Evolutionary conservation across 768 basidiomycete genomes (phyloP).

Genomic region (Suillus decipiens): DNA sequence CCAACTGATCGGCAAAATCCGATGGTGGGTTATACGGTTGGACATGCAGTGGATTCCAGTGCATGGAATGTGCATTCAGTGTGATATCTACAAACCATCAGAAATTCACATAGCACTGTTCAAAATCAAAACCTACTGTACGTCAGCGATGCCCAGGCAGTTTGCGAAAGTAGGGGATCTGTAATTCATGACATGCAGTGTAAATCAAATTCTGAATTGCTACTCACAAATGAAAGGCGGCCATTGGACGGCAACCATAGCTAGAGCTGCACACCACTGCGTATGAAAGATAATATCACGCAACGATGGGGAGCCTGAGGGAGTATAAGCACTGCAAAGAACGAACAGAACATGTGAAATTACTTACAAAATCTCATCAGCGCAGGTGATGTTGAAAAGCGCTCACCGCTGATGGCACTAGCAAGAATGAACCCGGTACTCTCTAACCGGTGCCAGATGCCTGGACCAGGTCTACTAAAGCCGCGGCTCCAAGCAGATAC

Average conservation of each 20-base stretch:
- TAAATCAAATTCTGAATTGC: neutral
- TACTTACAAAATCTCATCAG: conserved; percentile 85
- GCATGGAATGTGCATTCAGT: conserved; percentile 53
- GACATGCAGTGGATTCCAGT: conserved; percentile 68
- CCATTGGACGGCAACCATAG: conserved; percentile 96
- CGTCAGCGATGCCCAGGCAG: conserved; percentile 83
- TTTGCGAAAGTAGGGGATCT: conserved; percentile 91
- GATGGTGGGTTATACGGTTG: conserved; percentile 63
- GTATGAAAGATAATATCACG: conserved; percentile 92
- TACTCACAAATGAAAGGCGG: conserved; percentile 85
- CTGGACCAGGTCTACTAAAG: conserved; percentile 51
- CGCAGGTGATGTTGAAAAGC: conserved; percentile 80
- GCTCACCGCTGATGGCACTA: conserved; percentile 91
- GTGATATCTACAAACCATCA: conserved; percentile 62
- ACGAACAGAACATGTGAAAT: conserved; percentile 11
- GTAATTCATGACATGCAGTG: conserved; percentile 8
- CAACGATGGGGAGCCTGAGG: conserved; percentile 83
- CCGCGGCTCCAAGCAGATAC: conserved; percentile 86
- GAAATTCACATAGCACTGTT: conserved; percentile 13
- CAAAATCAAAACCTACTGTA: conserved; percentile 54
- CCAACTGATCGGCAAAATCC: conserved; percentile 73
- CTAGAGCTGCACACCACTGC: conserved; percentile 86
- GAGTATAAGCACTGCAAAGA: conserved; percentile 18
- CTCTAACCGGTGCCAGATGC: conserved; percentile 72
- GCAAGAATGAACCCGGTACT: conserved; percentile 87